Conservation (phyloP, 202 grass and related monocot genomes). For the Zizania palustris region DNA sequence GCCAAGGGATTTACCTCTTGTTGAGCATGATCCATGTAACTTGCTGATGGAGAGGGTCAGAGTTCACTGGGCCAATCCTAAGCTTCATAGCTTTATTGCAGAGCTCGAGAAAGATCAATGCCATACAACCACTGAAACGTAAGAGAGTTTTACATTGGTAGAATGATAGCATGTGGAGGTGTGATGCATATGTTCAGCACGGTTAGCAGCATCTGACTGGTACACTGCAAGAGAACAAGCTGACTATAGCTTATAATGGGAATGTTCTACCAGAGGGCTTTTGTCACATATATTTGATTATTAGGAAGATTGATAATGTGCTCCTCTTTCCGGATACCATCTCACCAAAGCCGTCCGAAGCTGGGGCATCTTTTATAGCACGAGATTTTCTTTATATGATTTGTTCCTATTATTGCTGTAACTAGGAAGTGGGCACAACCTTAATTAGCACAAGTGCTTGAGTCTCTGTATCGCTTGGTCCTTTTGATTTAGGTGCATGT, state of each 20-base stretch:
- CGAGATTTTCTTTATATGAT: slow-evolving; percentile 12
- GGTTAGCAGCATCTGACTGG: neutral
- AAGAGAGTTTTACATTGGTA: neutral
- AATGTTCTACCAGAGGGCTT: neutral
- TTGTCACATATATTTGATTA: slow-evolving; percentile 1
- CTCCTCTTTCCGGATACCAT: neutral
- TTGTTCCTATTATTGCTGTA: neutral
- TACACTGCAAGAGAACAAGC: neutral
- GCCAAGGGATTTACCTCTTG: slow-evolving; percentile 42
- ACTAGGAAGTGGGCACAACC: neutral
- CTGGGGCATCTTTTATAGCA: neutral
- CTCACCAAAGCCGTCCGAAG: neutral
- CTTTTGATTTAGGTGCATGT: slow-evolving; percentile 27
- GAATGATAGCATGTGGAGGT: slow-evolving; percentile 4
- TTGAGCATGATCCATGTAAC: slow-evolving; percentile 38
- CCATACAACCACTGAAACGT: neutral
- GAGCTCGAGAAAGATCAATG: slow-evolving; percentile 50
- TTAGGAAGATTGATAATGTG: neutral
- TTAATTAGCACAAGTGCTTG: neutral
- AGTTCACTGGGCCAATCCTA: slow-evolving; percentile 53
- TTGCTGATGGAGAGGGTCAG: slow-evolving; percentile 53
- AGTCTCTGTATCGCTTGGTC: slow-evolving; percentile 1
- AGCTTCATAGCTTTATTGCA: slow-evolving; percentile 48
- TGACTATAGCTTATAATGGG: slow-evolving; percentile 15
- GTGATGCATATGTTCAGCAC: neutral